Percentiles rank a stretch among this genome's conserved stretches.
Conservation (phyloP, 768 basidiomycete species). For the Crassisporium funariophilum region DNA sequence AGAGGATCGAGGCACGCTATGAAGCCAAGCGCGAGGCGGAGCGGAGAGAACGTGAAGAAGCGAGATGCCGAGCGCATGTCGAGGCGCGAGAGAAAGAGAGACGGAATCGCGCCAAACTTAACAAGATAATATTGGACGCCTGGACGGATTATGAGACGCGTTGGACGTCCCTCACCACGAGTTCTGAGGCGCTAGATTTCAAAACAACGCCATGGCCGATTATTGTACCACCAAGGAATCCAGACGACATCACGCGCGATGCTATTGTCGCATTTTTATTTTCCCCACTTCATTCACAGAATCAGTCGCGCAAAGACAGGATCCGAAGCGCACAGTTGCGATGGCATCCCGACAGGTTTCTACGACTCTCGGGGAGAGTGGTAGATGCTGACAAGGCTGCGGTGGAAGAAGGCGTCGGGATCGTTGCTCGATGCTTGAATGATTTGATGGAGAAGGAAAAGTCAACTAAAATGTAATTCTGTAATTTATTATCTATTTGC, state of each 20-base stretch:
- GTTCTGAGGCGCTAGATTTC: conserved; percentile 57
- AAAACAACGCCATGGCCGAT: conserved; percentile 74
- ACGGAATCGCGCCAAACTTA: conserved; percentile 42
- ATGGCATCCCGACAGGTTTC: conserved; percentile 84
- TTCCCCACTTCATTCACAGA: conserved; percentile 62
- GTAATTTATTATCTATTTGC: conserved; percentile 19
- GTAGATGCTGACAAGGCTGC: conserved; percentile 47
- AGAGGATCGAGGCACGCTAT: conserved; percentile 54
- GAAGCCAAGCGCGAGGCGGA: conserved; percentile 53
- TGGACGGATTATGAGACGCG: conserved; percentile 67
- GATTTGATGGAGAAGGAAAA: conserved; percentile 54
- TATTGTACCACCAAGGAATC: conserved; percentile 38
- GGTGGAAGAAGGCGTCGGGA: conserved; percentile 66
- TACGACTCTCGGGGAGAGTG: conserved; percentile 55
- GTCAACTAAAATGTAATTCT: conserved; percentile 8
- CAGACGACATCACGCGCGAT: conserved; percentile 54
- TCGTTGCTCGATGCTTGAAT: conserved; percentile 68
- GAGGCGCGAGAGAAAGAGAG: conserved; percentile 47
- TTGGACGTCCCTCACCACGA: conserved; percentile 55
- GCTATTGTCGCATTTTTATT: conserved; percentile 63
- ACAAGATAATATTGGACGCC: conserved; percentile 50
- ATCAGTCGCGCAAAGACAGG: conserved; percentile 62
- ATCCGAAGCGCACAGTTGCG: conserved; percentile 66
- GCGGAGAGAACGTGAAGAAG: conserved; percentile 47
- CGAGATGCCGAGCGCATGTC: conserved; percentile 39